Conservation (phyloP, 805 yeast species). For the Lipomyces starkeyi region DNA sequence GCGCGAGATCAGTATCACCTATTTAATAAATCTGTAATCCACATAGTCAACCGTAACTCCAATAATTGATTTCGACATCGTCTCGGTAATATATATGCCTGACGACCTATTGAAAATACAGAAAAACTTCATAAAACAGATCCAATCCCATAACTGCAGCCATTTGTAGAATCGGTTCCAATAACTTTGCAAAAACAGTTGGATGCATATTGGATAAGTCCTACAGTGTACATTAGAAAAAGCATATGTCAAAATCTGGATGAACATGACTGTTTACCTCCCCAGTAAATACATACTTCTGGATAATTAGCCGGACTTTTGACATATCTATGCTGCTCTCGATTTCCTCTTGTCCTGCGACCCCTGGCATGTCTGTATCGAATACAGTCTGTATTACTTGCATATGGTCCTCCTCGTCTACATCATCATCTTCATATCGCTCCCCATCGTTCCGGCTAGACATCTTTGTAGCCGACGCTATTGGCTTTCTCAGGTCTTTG, state of each 20-base stretch:
- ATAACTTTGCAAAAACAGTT: not conserved
- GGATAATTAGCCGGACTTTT: slow-evolving; percentile 7
- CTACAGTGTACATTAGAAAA: not conserved
- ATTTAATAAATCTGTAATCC: no score
- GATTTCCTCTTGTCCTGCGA: slow-evolving; percentile 9
- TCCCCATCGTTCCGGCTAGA: not conserved
- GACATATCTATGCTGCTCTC: not conserved
- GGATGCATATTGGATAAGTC: not conserved
- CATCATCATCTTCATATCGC: slow-evolving; percentile 8
- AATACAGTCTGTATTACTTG: slow-evolving; percentile 10
- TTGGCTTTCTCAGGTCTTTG: not conserved
- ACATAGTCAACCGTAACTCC: no score
- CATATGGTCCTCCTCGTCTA: slow-evolving; percentile 12
- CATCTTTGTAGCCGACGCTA: not conserved
- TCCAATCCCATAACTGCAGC: slow-evolving; percentile 6
- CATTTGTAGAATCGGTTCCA: slow-evolving; percentile 6
- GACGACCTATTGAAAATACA: not conserved
- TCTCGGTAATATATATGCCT: not conserved
- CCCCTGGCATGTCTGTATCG: slow-evolving; percentile 26
- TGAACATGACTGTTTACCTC: slow-evolving; percentile 1
- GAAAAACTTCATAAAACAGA: slow-evolving; percentile 3
- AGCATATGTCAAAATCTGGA: not conserved
- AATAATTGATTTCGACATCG: no score
- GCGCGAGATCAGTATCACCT: not conserved
- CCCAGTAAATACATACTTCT: slow-evolving; percentile 1